Evolutionary conservation across 139 green algal genomes (phyloP).

Genomic region (Tetraselmis striata): DNA sequence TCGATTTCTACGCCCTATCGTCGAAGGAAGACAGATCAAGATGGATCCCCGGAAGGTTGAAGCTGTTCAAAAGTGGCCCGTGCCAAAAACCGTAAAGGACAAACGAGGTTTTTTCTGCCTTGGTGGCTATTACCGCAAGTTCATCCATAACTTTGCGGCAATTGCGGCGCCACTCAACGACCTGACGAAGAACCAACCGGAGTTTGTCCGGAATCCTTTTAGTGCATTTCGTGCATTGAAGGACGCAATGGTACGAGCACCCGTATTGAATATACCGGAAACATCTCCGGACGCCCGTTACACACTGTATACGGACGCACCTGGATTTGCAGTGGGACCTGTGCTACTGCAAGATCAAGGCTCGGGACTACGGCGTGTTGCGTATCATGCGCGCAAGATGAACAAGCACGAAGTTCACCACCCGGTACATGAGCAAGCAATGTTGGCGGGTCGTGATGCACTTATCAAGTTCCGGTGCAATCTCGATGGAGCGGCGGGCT

Average conservation of each 20-base stretch:
- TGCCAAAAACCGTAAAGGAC: background rate
- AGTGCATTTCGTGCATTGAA: background rate
- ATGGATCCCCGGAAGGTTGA: background rate
- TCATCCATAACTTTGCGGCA: background rate
- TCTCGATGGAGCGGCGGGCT: background rate
- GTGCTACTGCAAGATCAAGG: constrained; percentile 5
- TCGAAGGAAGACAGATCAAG: background rate
- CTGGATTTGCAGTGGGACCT: background rate
- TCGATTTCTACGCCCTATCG: background rate
- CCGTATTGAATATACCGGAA: background rate
- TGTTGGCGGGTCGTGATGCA: background rate
- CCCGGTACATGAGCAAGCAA: background rate
- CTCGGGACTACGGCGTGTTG: background rate
- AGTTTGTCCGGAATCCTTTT: background rate
- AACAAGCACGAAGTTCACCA: background rate
- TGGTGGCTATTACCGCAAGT: background rate
- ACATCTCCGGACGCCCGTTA: background rate
- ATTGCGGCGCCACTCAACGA: background rate
- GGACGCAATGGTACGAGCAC: background rate
- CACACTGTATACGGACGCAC: background rate
- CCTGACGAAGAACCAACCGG: background rate
- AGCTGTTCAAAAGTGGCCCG: background rate
- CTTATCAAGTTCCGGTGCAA: background rate
- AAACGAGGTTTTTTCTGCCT: background rate
- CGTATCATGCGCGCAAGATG: background rate